Percentiles rank a stretch among this genome's conserved stretches.
Evolutionary conservation across 805 yeast genomes (phyloP).

Genomic region (Saturnispora hagleri): DNA sequence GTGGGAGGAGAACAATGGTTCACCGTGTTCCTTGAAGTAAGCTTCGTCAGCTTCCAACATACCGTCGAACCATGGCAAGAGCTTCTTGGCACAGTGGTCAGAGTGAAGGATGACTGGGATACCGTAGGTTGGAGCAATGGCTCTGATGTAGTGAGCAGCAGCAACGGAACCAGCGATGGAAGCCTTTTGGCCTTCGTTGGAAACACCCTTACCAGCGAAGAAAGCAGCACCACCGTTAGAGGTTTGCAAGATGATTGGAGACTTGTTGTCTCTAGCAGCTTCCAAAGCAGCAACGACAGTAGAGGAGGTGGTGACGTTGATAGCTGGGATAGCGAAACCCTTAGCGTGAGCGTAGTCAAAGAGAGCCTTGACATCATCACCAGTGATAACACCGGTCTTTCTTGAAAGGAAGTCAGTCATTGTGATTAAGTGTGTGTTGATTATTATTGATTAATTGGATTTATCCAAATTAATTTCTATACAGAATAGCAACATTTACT

Average conservation of each 20-base stretch:
- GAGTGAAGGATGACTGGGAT: constrained; percentile 96
- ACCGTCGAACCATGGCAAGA: constrained; percentile 98
- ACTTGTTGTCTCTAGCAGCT: constrained; percentile 89
- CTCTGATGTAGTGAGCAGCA: constrained; percentile 95
- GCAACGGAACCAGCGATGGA: constrained; percentile 92
- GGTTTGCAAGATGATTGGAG: constrained; percentile 94
- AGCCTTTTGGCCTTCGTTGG: constrained; percentile 87
- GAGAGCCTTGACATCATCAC: constrained; percentile 84
- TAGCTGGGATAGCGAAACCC: constrained; percentile 96
- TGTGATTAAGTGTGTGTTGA: background rate
- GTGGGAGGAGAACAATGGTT: constrained; percentile 96
- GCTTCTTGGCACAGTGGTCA: constrained; percentile 98
- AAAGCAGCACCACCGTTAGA: constrained; percentile 99
- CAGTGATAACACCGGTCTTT: constrained; percentile 97
- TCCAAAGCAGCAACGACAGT: constrained; percentile 95
- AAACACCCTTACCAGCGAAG: constrained; percentile 99
- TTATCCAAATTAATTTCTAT: background rate
- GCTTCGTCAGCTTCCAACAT: constrained; percentile 95
- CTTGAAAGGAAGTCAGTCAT: constrained; percentile 64
- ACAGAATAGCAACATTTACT: background rate
- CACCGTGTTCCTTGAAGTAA: constrained; percentile 76
- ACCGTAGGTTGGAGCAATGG: constrained; percentile 94
- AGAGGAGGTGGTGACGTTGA: constrained; percentile 95
- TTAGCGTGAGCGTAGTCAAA: constrained; percentile 90
- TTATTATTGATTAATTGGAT: background rate